A percentile compares a stretch with the other conserved stretches of the same genome.
Conservation (phyloP, 2,329 filamentous ascomycete genomes). For the Herpotrichia juniperi region DNA sequence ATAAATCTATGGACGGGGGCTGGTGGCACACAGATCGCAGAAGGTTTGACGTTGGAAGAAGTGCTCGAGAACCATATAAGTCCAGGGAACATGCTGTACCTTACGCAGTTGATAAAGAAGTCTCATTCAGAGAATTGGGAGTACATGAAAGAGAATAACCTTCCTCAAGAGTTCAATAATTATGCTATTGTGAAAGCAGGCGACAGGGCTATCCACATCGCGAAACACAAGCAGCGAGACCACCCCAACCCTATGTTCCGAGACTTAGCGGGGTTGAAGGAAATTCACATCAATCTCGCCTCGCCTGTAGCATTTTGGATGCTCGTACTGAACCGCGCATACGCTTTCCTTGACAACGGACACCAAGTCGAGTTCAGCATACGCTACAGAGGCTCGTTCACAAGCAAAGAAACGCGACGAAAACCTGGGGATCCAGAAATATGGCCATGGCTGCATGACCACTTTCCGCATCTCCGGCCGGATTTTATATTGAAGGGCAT, state of each 20-base stretch:
- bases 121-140: constrained; percentile 4
- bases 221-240: neutral
- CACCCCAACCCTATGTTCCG: neutral
- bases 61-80: constrained; percentile 23
- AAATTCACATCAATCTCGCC: constrained; percentile 19
- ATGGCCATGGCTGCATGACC: constrained; percentile 29
- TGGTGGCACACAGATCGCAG: constrained; percentile 9
- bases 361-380: constrained; percentile 31
- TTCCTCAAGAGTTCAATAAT: constrained; percentile 4
- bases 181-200: constrained; percentile 18
- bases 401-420: constrained; percentile 10
- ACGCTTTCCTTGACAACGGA: constrained; percentile 26
- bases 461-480: constrained; percentile 37
- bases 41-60: constrained; percentile 24
- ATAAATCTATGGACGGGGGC: constrained; percentile 20
- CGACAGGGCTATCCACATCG: neutral
- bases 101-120: constrained; percentile 8
- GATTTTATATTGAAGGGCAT: constrained; percentile 38
- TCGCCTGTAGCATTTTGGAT: constrained; percentile 15
- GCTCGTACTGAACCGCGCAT: constrained; percentile 26
- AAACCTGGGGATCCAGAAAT: neutral
- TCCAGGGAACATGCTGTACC: constrained; percentile 28
- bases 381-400: constrained; percentile 5
- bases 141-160: constrained; percentile 3
- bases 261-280: constrained; percentile 22